Conservation (phyloP, 192 early-diverging fungal species). For the Funneliformis mosseae region DNA sequence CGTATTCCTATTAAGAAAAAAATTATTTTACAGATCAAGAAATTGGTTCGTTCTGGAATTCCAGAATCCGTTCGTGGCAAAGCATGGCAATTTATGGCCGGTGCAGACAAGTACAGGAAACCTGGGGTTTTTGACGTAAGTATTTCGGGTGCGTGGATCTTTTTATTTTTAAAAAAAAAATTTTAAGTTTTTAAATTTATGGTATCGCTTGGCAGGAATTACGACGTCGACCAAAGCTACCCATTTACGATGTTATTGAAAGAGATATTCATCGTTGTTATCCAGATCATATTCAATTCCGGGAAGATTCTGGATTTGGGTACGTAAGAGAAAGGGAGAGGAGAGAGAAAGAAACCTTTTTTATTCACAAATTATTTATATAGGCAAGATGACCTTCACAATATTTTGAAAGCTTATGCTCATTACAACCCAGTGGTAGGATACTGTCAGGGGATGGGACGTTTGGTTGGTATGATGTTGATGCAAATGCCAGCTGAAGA, state of each 20-base stretch:
- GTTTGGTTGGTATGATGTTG: slow-evolving; percentile 87
- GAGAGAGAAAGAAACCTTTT: no score
- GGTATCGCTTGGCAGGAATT: slow-evolving; percentile 33
- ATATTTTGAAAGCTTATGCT: slow-evolving; percentile 83
- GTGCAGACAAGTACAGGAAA: slow-evolving; percentile 53
- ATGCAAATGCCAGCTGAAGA: slow-evolving; percentile 87
- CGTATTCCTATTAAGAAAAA: background rate
- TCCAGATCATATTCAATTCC: slow-evolving; percentile 85
- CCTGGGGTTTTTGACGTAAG: slow-evolving; percentile 51
- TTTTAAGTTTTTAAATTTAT: background rate
- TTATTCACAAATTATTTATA: background rate
- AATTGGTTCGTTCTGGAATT: slow-evolving; percentile 67
- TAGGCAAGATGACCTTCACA: slow-evolving; percentile 72
- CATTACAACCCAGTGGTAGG: slow-evolving; percentile 83
- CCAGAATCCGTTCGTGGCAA: slow-evolving; percentile 69
- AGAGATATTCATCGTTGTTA: slow-evolving; percentile 87
- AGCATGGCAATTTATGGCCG: slow-evolving; percentile 70
- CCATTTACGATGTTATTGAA: slow-evolving; percentile 90
- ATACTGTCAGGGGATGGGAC: slow-evolving; percentile 97
- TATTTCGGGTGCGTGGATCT: no score
- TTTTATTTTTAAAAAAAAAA: no score
- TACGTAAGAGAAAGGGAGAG: background rate
- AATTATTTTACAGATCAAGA: slow-evolving; percentile 61
- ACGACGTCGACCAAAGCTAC: slow-evolving; percentile 40
- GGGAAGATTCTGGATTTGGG: slow-evolving; percentile 65